phyloP scores from a whole-genome alignment of 345 rosid genomes.

The Triadica sebifera region DNA sequence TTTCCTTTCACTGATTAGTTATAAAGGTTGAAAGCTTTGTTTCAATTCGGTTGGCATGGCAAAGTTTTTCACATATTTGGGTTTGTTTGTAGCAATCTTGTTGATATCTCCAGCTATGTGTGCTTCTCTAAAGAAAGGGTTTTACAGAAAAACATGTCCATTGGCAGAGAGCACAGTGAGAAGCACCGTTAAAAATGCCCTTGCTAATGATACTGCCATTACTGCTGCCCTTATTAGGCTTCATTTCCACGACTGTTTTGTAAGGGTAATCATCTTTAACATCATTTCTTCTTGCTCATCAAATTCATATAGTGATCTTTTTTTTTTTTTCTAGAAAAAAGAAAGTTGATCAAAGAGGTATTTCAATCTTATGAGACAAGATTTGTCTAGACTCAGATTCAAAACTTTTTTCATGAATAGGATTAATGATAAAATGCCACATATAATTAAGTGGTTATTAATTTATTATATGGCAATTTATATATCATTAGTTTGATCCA shows the following conservation, averaged over 20 bases:
- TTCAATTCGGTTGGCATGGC: not conserved
- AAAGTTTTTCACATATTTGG: not conserved
- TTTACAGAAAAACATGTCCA: not conserved
- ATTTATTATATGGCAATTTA: no score
- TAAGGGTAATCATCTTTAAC: not conserved
- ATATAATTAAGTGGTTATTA: no score
- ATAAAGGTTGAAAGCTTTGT: not conserved
- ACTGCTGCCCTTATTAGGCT: slow-evolving; percentile 1
- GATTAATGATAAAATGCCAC: no score
- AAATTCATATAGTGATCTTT: not conserved
- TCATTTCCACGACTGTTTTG: slow-evolving; percentile 11
- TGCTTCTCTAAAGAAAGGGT: not conserved
- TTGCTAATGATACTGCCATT: not conserved
- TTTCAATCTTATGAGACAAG: no score
- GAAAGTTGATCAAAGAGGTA: no score
- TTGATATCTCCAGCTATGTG: not conserved
- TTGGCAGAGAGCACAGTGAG: not conserved
- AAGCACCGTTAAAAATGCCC: not conserved
- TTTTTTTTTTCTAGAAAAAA: not conserved
- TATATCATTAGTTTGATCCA: no score
- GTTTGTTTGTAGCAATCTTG: not conserved
- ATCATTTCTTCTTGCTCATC: not conserved
- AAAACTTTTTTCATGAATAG: no score
- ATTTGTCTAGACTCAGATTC: no score
- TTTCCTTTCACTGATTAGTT: not conserved